Evolutionary conservation across 441 rosid genomes (phyloP), one percentile per base, ranked within the genome.

Genomic region (Biscutella laevigata): DNA sequence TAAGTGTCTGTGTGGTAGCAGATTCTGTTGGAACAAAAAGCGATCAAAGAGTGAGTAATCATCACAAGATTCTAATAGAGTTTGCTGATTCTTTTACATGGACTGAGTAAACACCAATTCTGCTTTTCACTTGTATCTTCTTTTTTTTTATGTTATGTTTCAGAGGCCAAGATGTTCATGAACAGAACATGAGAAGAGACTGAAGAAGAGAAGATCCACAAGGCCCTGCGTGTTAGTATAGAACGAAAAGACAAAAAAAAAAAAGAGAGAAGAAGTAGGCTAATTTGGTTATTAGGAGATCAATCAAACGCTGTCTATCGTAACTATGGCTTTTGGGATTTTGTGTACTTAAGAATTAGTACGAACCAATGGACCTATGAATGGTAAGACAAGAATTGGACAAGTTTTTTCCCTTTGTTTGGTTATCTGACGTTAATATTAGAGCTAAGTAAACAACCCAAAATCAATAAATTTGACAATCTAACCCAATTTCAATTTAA

Each of bases 1-100:
- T 69, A 69, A 48, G 28, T 89, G 94, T 49, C 37, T 55, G 30
- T 89, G 89, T 72, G 81, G 83, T 53, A 86, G 95, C 51, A 77
- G 75, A 61, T 80, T 69, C 66, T 89, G 95, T 17, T n/a, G 95
- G 75, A 76, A 70, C 62, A 69, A 54, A 70, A 79, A 77, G 59
- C 81, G 74, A 44, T 33, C 72, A 7, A 71, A 40, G 38, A 77
- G 86, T 86, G 64, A 77, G 88, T 74, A 30, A 27, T 34, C 36
- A 34, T 44, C 12, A 57, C 13, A 34, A 33, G 19, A 13, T 16
- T 15, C 5, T 28, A 11, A 8, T 20, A 10, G 14, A 14, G 6
- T 12, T 37, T 13, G 4, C 22, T 39, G 32, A 16, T 48, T 59
- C 30, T 20, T 4, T 6, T 37, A 36, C 36, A 11, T 30, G 24